Percentiles rank a stretch among this genome's conserved stretches.
Conservation (phyloP, 768 basidiomycete genomes). For the Hydnomerulius pinastri region DNA sequence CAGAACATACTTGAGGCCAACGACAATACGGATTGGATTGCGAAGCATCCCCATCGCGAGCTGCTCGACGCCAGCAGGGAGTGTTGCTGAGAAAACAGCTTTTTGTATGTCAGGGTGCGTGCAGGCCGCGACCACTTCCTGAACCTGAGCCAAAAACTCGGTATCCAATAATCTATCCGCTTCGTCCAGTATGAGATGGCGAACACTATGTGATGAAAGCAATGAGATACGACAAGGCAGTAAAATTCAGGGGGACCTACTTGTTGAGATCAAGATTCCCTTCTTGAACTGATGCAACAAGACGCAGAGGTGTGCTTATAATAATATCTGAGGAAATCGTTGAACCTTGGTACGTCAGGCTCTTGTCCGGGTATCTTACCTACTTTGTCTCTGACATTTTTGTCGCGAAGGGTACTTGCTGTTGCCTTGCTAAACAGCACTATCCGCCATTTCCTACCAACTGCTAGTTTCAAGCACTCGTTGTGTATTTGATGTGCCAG, state of each 20-base stretch:
- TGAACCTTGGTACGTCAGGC: not conserved
- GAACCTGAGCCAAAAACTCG: slow-evolving; percentile 86
- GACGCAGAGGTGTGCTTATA: slow-evolving; percentile 87
- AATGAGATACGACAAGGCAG: slow-evolving; percentile 8
- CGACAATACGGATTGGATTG: slow-evolving; percentile 91
- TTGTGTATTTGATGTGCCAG: slow-evolving; percentile 95
- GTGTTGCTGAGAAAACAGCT: slow-evolving; percentile 91
- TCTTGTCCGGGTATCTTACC: slow-evolving; percentile 46
- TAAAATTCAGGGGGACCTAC: slow-evolving; percentile 44
- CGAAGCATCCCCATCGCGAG: slow-evolving; percentile 82
- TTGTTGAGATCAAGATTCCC: slow-evolving; percentile 68
- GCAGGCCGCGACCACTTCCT: slow-evolving; percentile 85
- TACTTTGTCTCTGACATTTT: slow-evolving; percentile 71
- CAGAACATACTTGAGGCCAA: slow-evolving; percentile 84
- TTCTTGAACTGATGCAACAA: slow-evolving; percentile 78
- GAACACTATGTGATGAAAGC: slow-evolving; percentile 63
- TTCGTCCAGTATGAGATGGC: slow-evolving; percentile 86
- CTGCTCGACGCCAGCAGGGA: slow-evolving; percentile 87
- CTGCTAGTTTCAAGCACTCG: slow-evolving; percentile 80
- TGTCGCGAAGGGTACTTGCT: slow-evolving; percentile 77
- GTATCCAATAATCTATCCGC: slow-evolving; percentile 87
- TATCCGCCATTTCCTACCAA: slow-evolving; percentile 81
- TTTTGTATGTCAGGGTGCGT: slow-evolving; percentile 72
- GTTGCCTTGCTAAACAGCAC: slow-evolving; percentile 89
- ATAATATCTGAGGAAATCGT: slow-evolving; percentile 67